Evolutionary conservation across 1,284 basidiomycete species (phyloP).

Genomic region (Papiliotrema terrestris): DNA sequence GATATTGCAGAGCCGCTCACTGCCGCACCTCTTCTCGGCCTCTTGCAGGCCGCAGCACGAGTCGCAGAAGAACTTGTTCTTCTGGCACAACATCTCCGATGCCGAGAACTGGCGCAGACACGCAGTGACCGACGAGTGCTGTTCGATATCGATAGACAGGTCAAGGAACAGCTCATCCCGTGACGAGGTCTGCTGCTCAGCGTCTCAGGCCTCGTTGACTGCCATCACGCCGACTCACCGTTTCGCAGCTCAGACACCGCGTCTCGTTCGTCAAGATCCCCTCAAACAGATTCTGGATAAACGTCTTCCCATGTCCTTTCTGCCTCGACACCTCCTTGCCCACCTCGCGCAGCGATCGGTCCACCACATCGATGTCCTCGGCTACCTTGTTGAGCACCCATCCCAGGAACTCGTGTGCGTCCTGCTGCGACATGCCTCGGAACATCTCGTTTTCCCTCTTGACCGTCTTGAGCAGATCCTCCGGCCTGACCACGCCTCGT

Average conservation of each 20-base stretch:
- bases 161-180: slow-evolving; percentile 96
- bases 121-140: slow-evolving; percentile 91
- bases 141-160: slow-evolving; percentile 95
- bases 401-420: slow-evolving; percentile 96
- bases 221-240: slow-evolving; percentile 60
- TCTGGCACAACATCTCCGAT: slow-evolving; percentile 95
- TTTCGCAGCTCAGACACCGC: slow-evolving; percentile 94
- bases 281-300: slow-evolving; percentile 89
- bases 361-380: slow-evolving; percentile 81
- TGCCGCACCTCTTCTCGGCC: slow-evolving; percentile 84
- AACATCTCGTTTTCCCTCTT: slow-evolving; percentile 84
- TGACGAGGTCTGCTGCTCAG: slow-evolving; percentile 69
- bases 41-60: slow-evolving; percentile 94
- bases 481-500: slow-evolving; percentile 79
- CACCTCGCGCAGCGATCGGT: slow-evolving; percentile 30
- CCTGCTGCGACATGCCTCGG: slow-evolving; percentile 82
- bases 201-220: no score
- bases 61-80: slow-evolving; percentile 99
- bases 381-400: slow-evolving; percentile 89
- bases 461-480: slow-evolving; percentile 84
- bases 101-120: slow-evolving; percentile 95
- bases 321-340: slow-evolving; percentile 23
- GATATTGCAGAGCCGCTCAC: not conserved
- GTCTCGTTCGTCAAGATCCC: slow-evolving; percentile 94
- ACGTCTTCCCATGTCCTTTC: slow-evolving; percentile 57